Evolutionary conservation across 805 yeast genomes (phyloP).

Genomic region (Myxozyma udenii): DNA sequence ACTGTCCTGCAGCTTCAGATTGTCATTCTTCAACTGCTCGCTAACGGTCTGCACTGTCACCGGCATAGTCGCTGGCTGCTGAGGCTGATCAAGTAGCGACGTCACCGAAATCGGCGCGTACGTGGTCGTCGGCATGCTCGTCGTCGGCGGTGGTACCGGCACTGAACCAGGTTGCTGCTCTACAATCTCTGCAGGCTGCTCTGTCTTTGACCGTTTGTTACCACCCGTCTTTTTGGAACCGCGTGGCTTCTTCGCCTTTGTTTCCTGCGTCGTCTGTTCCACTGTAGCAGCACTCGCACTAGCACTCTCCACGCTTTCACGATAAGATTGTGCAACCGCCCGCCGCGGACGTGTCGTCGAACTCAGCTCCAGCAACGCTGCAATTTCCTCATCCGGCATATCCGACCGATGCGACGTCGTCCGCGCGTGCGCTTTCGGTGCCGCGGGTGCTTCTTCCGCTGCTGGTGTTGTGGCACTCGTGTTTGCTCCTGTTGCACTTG

Average conservation of each 20-base stretch:
- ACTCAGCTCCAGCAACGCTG: constrained; percentile 24
- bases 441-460: background rate
- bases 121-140: constrained; percentile 6
- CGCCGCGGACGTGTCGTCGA: constrained; percentile 27
- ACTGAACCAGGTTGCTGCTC: no score
- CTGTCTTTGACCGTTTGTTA: no score
- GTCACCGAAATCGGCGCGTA: background rate
- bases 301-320: constrained; percentile 13
- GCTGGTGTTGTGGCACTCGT: constrained; percentile 6
- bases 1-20: constrained; percentile 27
- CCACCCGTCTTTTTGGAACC: no score
- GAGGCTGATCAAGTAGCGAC: background rate
- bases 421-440: constrained; percentile 1
- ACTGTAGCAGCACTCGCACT: no score
- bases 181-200: no score
- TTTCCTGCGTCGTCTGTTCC: background rate
- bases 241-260: no score
- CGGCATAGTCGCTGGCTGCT: constrained; percentile 15
- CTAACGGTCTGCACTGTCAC: no score
- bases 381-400: constrained; percentile 27
- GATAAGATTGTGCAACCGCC: constrained; percentile 33
- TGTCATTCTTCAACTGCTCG: no score
- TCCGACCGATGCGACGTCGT: constrained; percentile 7
- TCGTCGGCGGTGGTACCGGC: constrained; percentile 1
- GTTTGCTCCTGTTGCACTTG: background rate